Conservation (phyloP, 768 basidiomycete genomes). For the Auriscalpium vulgare region DNA sequence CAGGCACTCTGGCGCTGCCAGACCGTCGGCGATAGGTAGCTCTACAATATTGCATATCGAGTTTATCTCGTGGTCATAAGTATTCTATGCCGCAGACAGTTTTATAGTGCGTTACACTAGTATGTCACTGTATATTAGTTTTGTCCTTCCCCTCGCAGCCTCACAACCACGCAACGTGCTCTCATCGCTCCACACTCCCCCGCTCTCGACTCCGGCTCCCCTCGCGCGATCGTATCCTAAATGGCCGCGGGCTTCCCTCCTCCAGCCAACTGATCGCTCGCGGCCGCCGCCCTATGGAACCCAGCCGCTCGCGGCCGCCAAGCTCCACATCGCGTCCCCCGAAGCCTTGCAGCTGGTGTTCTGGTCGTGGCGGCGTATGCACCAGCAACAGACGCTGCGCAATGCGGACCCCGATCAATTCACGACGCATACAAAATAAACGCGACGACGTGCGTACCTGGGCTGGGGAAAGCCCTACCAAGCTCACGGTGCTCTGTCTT, state of each 20-base stretch:
- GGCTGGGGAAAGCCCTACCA: conserved; percentile 68
- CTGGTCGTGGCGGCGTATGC: conserved; percentile 55
- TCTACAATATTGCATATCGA: too few relatives aligned
- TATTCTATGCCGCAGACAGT: too few relatives aligned
- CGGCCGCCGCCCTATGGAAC: conserved; percentile 4
- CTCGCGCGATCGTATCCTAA: neutral
- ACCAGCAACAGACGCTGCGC: conserved; percentile 53
- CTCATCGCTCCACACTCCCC: conserved; percentile 7
- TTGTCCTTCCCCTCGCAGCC: neutral
- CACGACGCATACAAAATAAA: neutral
- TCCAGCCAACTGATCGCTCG: conserved; percentile 1
- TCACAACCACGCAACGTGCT: neutral
- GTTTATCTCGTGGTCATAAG: too few relatives aligned
- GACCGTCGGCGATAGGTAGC: too few relatives aligned
- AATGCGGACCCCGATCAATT: neutral
- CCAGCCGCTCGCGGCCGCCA: neutral
- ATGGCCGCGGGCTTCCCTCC: conserved; percentile 2
- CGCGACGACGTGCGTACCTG: conserved; percentile 36
- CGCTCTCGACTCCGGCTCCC: conserved; percentile 1
- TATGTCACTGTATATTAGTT: neutral
- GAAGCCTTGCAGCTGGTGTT: conserved; percentile 3
- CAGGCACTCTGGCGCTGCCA: neutral
- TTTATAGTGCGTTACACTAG: neutral
- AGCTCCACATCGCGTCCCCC: conserved; percentile 1
- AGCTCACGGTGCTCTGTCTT: conserved; percentile 47